Evolutionary conservation across 2,329 filamentous ascomycete species (phyloP).

Genomic region (Pyrenochaeta sp.): DNA sequence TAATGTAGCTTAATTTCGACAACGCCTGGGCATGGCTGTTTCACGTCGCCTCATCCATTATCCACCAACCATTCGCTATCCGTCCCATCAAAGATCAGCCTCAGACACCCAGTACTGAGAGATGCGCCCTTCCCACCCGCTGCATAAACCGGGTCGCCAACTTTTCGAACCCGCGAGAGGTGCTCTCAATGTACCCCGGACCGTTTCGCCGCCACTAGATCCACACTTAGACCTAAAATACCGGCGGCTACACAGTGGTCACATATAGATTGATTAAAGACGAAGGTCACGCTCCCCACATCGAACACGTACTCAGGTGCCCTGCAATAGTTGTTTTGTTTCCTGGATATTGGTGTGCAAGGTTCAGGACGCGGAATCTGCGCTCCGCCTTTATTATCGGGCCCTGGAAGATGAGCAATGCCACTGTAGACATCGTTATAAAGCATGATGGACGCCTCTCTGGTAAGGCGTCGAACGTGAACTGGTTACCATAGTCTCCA

Average conservation of each 20-base stretch:
- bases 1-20: slow-evolving; percentile 24
- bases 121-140: slow-evolving; percentile 7
- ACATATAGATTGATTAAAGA: slow-evolving; percentile 47
- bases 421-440: slow-evolving; percentile 24
- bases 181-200: slow-evolving; percentile 35
- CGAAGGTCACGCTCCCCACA: slow-evolving; percentile 30
- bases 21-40: background rate
- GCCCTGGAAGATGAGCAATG: slow-evolving; percentile 3
- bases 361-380: slow-evolving; percentile 12
- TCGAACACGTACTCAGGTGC: slow-evolving; percentile 10
- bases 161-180: slow-evolving; percentile 2
- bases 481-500: background rate
- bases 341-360: slow-evolving; percentile 31
- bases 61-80: slow-evolving; percentile 2
- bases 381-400: slow-evolving; percentile 19
- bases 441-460: slow-evolving; percentile 12
- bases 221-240: slow-evolving; percentile 26
- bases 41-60: background rate
- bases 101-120: background rate
- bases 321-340: slow-evolving; percentile 25
- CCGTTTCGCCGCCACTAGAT: slow-evolving; percentile 45
- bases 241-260: slow-evolving; percentile 40
- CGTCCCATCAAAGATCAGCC: background rate
- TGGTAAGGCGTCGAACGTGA: background rate
- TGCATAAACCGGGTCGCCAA: slow-evolving; percentile 8